Conservation (phyloP, 2,329 filamentous ascomycete species). For the Phaeosphaeriaceae sp. region DNA sequence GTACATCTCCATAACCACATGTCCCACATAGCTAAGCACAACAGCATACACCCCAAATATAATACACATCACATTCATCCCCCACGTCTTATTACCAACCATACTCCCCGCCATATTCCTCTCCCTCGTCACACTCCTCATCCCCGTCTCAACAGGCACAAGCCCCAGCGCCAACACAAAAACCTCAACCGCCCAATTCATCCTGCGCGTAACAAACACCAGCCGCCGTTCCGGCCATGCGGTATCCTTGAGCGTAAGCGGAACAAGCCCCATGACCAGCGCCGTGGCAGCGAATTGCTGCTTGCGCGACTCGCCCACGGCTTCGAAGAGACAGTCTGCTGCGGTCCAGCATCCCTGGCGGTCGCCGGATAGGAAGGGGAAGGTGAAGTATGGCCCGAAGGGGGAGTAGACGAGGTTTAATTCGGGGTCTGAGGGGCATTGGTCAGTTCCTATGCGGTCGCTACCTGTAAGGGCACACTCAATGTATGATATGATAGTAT, state of each 20-base stretch:
- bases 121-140: constrained; percentile 3
- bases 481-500: too few species aligned
- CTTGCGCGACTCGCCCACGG: constrained; percentile 36
- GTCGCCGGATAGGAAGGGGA: too few species aligned
- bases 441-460: too few species aligned
- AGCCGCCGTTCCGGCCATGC: constrained; percentile 40
- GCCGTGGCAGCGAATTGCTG: constrained; percentile 42
- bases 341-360: too few species aligned
- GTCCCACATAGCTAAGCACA: constrained; percentile 17
- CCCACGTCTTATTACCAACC: constrained; percentile 16
- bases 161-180: constrained; percentile 33
- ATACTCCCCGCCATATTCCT: constrained; percentile 5
- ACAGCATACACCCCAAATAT: constrained; percentile 4
- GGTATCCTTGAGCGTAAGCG: constrained; percentile 40
- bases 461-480: too few species aligned
- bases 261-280: constrained; percentile 44
- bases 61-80: constrained; percentile 1
- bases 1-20: constrained; percentile 36
- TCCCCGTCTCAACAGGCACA: constrained; percentile 19
- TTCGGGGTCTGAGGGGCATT: too few species aligned
- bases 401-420: too few species aligned
- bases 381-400: too few species aligned
- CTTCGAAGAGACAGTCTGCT: constrained; percentile 32
- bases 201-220: constrained; percentile 22
- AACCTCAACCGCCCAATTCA: constrained; percentile 22